These are phyloP conservation scores for Corniculantispora saksenae DNA, from an alignment of 2,329 filamentous ascomycete species.

Conservation along the genomic window DNA sequence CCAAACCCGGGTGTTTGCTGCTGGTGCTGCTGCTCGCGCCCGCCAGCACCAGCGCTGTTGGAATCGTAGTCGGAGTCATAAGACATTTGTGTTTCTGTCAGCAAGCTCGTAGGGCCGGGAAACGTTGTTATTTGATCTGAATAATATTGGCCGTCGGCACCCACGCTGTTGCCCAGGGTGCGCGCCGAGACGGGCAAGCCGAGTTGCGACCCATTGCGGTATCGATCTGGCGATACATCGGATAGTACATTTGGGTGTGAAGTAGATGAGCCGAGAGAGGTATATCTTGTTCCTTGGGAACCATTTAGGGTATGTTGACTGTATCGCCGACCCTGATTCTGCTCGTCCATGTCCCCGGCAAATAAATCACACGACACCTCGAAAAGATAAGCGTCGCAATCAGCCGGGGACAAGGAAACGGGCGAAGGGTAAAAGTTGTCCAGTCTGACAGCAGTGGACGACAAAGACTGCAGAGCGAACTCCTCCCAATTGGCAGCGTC, in stretches of 20 bases:
- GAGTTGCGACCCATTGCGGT: constrained; percentile 49
- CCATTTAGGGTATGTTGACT: not conserved
- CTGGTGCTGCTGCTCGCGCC: constrained; percentile 47
- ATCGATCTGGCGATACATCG: constrained; percentile 40
- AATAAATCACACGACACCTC: constrained; percentile 10
- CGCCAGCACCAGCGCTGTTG: constrained; percentile 38
- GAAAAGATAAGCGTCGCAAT: constrained; percentile 7
- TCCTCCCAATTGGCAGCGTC: not conserved
- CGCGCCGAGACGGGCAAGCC: constrained; percentile 49
- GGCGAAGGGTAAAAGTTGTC: constrained; percentile 13
- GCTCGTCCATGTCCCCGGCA: constrained; percentile 19
- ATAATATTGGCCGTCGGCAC: constrained; percentile 61
- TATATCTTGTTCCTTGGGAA: constrained; percentile 46
- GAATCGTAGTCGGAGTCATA: constrained; percentile 69
- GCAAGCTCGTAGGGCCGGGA: constrained; percentile 55
- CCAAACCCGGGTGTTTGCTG: constrained; percentile 53
- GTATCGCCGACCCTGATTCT: constrained; percentile 4
- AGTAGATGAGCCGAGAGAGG: constrained; percentile 46
- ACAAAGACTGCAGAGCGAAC: constrained; percentile 58
- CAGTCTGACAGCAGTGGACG: not conserved
- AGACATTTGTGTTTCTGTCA: constrained; percentile 48
- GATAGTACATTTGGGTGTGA: constrained; percentile 42
- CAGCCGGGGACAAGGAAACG: constrained; percentile 17
- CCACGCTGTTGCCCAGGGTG: constrained; percentile 55
- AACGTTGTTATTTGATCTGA: constrained; percentile 54